Percentiles rank a stretch among this genome's conserved stretches.
phyloP scores from a whole-genome alignment of 768 basidiomycete genomes.

The Grammothele lineata region DNA sequence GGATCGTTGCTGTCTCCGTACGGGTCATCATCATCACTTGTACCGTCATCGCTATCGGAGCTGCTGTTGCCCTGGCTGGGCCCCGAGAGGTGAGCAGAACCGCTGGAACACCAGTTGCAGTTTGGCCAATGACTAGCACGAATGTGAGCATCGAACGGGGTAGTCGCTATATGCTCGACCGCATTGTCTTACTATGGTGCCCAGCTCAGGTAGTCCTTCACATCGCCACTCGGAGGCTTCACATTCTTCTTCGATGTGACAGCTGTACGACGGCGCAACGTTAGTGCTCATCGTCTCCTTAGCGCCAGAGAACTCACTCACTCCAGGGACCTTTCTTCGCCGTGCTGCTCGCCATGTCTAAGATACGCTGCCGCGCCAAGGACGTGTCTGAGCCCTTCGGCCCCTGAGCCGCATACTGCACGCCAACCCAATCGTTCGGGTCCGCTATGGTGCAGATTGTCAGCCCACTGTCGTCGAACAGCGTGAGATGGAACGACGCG shows the following conservation, averaged over 20 bases:
- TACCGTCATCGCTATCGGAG: conserved; percentile 5
- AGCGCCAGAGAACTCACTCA: conserved; percentile 17
- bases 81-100: conserved; percentile 20
- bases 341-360: conserved; percentile 32
- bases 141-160: too few species aligned
- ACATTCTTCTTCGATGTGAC: conserved; percentile 18
- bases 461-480: too few species aligned
- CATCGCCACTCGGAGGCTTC: conserved; percentile 34
- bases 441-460: too few species aligned
- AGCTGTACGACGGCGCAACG: background rate
- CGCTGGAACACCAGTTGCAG: conserved; percentile 45
- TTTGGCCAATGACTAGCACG: conserved; percentile 49
- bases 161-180: too few species aligned
- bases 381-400: conserved; percentile 21
- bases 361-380: conserved; percentile 32
- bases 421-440: conserved; percentile 47
- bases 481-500: too few species aligned
- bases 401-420: conserved; percentile 35
- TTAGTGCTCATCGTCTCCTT: background rate
- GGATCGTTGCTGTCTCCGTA: conserved; percentile 7
- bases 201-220: conserved; percentile 52
- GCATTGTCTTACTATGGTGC: conserved; percentile 51
- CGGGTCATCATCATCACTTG: conserved; percentile 5
- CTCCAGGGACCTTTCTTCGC: conserved; percentile 39
- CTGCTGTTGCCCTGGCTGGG: conserved; percentile 7